Percentiles rank a stretch among this genome's conserved stretches.
These are phyloP conservation scores for Monosporascus sp. DNA, from an alignment of 2,329 filamentous ascomycete species.

Conservation along the genomic window DNA sequence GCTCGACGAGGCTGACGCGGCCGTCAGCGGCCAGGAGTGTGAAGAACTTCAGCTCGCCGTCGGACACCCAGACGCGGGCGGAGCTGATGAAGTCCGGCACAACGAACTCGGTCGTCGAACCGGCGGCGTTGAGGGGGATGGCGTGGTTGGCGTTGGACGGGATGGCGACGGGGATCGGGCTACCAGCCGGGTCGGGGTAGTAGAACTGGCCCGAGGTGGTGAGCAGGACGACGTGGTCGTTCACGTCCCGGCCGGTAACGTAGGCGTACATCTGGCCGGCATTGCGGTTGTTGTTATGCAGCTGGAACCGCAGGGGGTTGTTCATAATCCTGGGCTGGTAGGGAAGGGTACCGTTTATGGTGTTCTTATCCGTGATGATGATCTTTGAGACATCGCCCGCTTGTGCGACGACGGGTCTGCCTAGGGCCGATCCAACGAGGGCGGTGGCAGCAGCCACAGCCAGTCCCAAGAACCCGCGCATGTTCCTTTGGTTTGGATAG, in stretches of 20 bases:
- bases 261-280: slow-evolving; percentile 33
- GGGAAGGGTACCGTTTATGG: slow-evolving; percentile 30
- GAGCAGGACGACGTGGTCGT: slow-evolving; percentile 33
- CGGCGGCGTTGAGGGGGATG: slow-evolving; percentile 30
- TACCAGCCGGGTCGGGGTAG: slow-evolving; percentile 30
- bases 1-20: slow-evolving; percentile 37
- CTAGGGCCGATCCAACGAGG: slow-evolving; percentile 22
- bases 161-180: slow-evolving; percentile 26
- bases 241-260: slow-evolving; percentile 32
- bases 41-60: slow-evolving; percentile 34
- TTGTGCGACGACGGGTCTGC: slow-evolving; percentile 25
- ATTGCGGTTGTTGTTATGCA: slow-evolving; percentile 34
- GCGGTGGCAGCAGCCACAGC: slow-evolving; percentile 17
- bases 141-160: slow-evolving; percentile 22
- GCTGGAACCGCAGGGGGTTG: slow-evolving; percentile 18
- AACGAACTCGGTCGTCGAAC: slow-evolving; percentile 31
- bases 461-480: slow-evolving; percentile 21
- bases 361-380: slow-evolving; percentile 31
- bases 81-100: slow-evolving; percentile 34
- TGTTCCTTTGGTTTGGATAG: slow-evolving; percentile 1
- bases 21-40: slow-evolving; percentile 25
- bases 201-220: slow-evolving; percentile 32
- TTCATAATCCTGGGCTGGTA: background rate
- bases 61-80: slow-evolving; percentile 37
- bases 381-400: slow-evolving; percentile 28